Evolutionary conservation across 169 alveolate genomes (phyloP).

Genomic region (Plasmodium knowlesi): DNA sequence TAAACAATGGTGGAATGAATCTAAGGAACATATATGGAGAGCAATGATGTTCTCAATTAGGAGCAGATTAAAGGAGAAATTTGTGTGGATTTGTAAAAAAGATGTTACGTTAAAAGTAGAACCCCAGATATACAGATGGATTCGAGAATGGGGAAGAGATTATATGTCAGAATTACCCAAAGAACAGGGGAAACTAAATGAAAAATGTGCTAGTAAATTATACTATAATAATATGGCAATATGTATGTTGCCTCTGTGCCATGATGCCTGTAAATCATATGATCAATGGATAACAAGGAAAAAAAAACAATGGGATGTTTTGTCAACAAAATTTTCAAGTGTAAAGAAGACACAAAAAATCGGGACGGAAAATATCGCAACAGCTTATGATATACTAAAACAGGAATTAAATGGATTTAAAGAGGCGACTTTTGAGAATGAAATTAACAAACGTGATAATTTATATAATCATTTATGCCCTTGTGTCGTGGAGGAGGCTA

Average conservation of each 20-base stretch:
- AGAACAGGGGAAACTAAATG: neutral
- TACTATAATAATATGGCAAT: neutral
- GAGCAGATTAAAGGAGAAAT: neutral
- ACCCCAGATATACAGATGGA: neutral
- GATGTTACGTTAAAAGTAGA: neutral
- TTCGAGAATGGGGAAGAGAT: slow-evolving; percentile 4
- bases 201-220: neutral
- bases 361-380: neutral
- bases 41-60: neutral
- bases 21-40: neutral
- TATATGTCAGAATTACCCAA: neutral
- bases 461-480: neutral
- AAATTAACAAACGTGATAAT: neutral
- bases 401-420: neutral
- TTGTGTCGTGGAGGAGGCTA: neutral
- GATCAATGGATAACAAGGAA: neutral
- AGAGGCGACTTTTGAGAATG: neutral
- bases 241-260: neutral
- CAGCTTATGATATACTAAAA: neutral
- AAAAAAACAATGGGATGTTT: neutral
- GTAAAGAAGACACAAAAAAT: neutral
- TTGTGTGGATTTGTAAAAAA: neutral
- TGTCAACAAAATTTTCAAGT: neutral
- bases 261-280: neutral
- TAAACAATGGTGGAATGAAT: neutral